Base-by-base conservation (phyloP, 139 green algal genomes). In the Nannochloris sp. region DNA sequence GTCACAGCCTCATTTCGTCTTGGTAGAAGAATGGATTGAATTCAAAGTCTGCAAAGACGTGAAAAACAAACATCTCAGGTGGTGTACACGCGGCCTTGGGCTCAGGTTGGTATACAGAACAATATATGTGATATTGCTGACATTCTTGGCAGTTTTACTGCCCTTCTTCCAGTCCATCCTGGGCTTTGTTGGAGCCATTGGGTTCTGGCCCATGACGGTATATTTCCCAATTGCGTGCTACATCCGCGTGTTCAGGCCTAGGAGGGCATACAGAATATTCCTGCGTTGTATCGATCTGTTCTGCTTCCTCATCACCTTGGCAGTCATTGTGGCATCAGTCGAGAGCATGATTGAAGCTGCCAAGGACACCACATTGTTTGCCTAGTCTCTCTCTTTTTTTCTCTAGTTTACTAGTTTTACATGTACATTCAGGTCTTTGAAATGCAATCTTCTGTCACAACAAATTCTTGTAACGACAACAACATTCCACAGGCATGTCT, bases 191-290 rank as follows among this genome's bases (percentile, higher is more conserved):
- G 70, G 70, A 18, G 70, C 70, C 4, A n/a, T 73, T n/a, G 71
- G 71, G 14, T 78, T 78, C 53, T 74, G 66, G 48, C 72, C 72
- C 2, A 56, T 63, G 1, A 67, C 66, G 5, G 60, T 78, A 3
- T 75, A 48, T 34, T 67, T 66, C 36, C 71, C 71, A 0, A 48
- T 78, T 25, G 24, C 24, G 24, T 25, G 24, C 24, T 63, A 44
- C 21, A 65, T 64, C 0, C 55, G 37, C 0, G 53, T 68, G 0
- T 68, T 63, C 37, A 15, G 37, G 9, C 61, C 61, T 5, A 6
- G 15, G 1, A 61, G 16, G 9, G 31, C 21, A 5, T 10, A 34
- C 8, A 40, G 19, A 31, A 48, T 44, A 1, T 34, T 18, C 19
- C 16, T 71, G 0, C 2, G 53, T 8, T 14, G 48, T 0, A 2